A percentile compares a stretch with the other conserved stretches of the same genome.
Evolutionary conservation across 768 basidiomycete species (phyloP).

Genomic region (Clitopilus hobsonii): DNA sequence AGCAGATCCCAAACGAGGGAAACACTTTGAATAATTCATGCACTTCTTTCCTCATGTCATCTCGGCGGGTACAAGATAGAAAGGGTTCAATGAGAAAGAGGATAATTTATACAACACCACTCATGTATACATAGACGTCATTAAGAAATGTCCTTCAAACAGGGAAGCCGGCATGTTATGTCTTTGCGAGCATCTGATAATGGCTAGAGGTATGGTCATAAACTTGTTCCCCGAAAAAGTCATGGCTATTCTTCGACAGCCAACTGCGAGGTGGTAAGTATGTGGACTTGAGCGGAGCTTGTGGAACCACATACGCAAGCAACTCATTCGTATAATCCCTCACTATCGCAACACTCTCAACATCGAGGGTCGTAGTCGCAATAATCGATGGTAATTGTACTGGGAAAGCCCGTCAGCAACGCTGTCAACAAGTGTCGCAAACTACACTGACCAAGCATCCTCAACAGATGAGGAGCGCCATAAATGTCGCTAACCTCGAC

Average conservation of each 20-base stretch:
- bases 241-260: no score
- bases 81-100: not conserved
- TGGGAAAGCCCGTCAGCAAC: no score
- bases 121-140: not conserved
- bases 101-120: not conserved
- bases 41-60: not conserved
- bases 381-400: constrained; percentile 93
- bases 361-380: constrained; percentile 83
- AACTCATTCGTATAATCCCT: constrained; percentile 90
- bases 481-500: constrained; percentile 89
- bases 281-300: not conserved
- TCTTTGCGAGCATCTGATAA: constrained; percentile 81
- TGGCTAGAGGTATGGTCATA: constrained; percentile 73
- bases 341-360: constrained; percentile 77
- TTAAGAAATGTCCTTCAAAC: not conserved
- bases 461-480: constrained; percentile 88
- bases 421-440: no score
- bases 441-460: constrained; percentile 75
- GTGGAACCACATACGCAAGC: constrained; percentile 48
- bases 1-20: constrained; percentile 84
- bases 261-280: constrained; percentile 41
- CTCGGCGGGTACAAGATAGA: not conserved
- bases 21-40: constrained; percentile 55
- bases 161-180: constrained; percentile 31
- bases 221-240: no score